Conservation (phyloP, 2,329 filamentous ascomycete genomes). For the Dothideomycetidae sp. region DNA sequence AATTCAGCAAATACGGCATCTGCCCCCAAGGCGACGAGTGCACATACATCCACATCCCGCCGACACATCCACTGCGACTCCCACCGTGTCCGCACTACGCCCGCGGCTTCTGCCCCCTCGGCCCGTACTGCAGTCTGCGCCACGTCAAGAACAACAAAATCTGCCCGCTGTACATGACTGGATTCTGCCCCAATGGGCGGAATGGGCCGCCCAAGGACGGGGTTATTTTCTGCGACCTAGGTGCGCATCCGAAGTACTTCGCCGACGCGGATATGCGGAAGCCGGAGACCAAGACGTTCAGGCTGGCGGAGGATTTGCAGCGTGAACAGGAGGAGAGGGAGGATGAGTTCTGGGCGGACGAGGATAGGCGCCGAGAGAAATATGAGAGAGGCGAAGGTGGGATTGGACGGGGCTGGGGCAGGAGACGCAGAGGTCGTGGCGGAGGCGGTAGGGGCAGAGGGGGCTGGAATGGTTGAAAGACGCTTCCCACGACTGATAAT, state of each 20-base stretch:
- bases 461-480: too few relatives aligned
- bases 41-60: conserved; percentile 40
- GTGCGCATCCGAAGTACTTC: conserved; percentile 68
- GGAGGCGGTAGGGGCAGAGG: conserved; percentile 18
- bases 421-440: conserved; percentile 35
- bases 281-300: conserved; percentile 49
- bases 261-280: conserved; percentile 50
- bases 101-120: conserved; percentile 83
- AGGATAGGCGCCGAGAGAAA: conserved; percentile 31
- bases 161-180: conserved; percentile 76
- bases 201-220: conserved; percentile 22
- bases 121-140: conserved; percentile 73
- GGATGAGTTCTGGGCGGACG: conserved; percentile 39
- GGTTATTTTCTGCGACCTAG: conserved; percentile 51
- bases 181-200: conserved; percentile 77
- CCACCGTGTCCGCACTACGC: conserved; percentile 75
- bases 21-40: conserved; percentile 97
- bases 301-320: conserved; percentile 57
- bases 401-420: conserved; percentile 23
- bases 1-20: conserved; percentile 84
- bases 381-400: conserved; percentile 34
- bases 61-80: conserved; percentile 44
- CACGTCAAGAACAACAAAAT: conserved; percentile 64
- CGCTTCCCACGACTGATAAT: too few relatives aligned
- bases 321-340: conserved; percentile 44